Base-by-base conservation (phyloP, 768 basidiomycete species). In the Cytidiella melzeri region DNA sequence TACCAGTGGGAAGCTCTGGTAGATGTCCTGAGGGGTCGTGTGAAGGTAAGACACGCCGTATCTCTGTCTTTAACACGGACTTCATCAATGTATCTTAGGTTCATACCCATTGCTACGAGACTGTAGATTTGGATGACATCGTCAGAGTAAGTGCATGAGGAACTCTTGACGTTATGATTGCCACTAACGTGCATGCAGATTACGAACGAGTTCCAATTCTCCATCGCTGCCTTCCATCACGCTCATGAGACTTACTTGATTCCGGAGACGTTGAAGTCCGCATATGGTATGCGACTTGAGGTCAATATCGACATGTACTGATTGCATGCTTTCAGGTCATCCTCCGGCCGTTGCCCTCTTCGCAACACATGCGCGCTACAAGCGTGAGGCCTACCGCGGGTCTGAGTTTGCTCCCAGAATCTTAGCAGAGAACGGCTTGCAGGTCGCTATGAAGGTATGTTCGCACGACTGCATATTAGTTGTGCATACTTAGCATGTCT, bases 241-340 rank as follows among this genome's bases (percentile, higher is more conserved):
- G 93, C 92, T 6, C 83, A 90, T 47, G 92, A 95, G 63, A 81
- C 91, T 1, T 96, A 90, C 67, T 75, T 96, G n/a, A 85, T 93
- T 20, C 89, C 92, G 1, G 80, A 81, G 20, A 67, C 86, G 3
- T 68, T 97, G 53, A 94, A 92, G 66, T 70, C 77, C 63, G 80
- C 84, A 53, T 93, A 74, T 30, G 62, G 56, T 58, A 18, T 11
- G 43, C 25, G 2, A 23, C 1, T 15, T 21, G 21, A 10, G 15
- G 20, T 44, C n/a, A n/a, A n/a, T n/a, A n/a, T n/a, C n/a, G n/a
- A 24, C 34, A 37, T 10, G 13, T 9, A 30, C 48, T 48, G 23
- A 47, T 15, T 41, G 3, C 15, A 36, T 15, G 38, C 38, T 41
- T 21, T 23, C 28, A 75, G 74, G 77, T 21, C 69, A 68, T 5